These are phyloP conservation scores for Blastobotrys apis DNA, from an alignment of 1,139 yeast species.

Conservation along the genomic window DNA sequence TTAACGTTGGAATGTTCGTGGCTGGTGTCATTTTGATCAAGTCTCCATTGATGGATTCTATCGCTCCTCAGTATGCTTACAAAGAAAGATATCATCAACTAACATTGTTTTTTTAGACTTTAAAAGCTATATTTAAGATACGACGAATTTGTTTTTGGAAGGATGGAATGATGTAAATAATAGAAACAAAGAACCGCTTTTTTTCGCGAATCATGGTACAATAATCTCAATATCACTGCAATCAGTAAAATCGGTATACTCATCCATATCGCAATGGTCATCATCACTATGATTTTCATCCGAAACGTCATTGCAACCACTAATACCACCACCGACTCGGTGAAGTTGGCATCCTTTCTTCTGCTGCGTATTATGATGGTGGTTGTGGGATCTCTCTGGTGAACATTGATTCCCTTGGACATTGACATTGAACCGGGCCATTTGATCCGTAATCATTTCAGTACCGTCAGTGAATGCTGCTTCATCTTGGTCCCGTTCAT, in stretches of 20 bases:
- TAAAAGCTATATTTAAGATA: not conserved
- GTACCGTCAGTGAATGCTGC: too few species aligned
- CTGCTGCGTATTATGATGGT: too few species aligned
- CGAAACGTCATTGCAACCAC: not conserved
- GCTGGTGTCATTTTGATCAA: slow-evolving; percentile 40
- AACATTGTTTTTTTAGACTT: not conserved
- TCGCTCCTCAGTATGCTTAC: slow-evolving; percentile 37
- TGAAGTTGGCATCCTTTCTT: too few species aligned
- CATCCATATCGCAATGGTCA: not conserved
- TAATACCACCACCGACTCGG: too few species aligned
- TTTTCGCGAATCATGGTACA: slow-evolving; percentile 4
- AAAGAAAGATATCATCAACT: not conserved
- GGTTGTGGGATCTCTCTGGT: too few species aligned
- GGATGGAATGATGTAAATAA: not conserved
- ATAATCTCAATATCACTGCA: slow-evolving; percentile 5
- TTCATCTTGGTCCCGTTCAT: too few species aligned
- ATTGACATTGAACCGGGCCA: too few species aligned
- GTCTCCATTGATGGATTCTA: slow-evolving; percentile 38
- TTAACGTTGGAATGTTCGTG: slow-evolving; percentile 33
- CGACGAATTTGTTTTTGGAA: not conserved
- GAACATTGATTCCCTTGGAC: too few species aligned
- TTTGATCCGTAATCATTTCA: too few species aligned
- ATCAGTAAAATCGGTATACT: not conserved
- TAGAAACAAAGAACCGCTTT: not conserved
- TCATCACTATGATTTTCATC: not conserved